Evolutionary conservation across 1,139 yeast genomes (phyloP), one percentile per base, ranked within the genome.

Genomic region (Geotrichum klebahnii): DNA sequence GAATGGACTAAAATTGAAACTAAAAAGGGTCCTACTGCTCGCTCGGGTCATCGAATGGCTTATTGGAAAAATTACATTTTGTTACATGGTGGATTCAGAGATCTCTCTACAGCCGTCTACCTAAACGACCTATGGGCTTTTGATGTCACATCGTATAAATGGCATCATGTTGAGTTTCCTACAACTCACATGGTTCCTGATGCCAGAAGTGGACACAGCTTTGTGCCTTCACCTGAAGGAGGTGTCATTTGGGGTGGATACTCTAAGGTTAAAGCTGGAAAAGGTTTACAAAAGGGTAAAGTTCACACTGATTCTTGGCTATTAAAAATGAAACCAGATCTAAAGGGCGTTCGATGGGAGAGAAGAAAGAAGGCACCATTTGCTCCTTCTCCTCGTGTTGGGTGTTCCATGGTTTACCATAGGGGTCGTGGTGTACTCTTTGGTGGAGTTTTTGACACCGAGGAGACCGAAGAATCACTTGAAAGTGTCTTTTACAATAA

Each of bases 391-490:
- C 86, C 97, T 20, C 78, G 98, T 61, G 97, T 87, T n/a, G 98
- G 98, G 0, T 86, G 96, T 63, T 83, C 95, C 3, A 79, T 92
- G 80, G 90, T 81, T 2, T 77, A 77, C 61, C 97, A 92, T 67
- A 86, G 89, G 61, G 95, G 94, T 54, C 80, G 97, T 72, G 97
- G 97, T 53, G 78, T 92, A 14, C 64, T 90, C 64, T 92, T 90
- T 70, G 98, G 97, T 37, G 98, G 98, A 56, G 98, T 92, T 12
- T 90, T 79, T 63, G 98, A 92, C 68, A 85, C 78, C 55, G 96
- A 89, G 58, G 98, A 92, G 67, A 90, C 96, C 32, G 97, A 92
- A 66, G 98, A 92, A 66, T 80, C 85, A 48, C 71, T 92, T 57
- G 94, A 85, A 42, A 87, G 96, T 2, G 81, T 79, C 46, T 92